Evolutionary conservation across 768 basidiomycete species (phyloP).

Genomic region (Mycena galericulata): DNA sequence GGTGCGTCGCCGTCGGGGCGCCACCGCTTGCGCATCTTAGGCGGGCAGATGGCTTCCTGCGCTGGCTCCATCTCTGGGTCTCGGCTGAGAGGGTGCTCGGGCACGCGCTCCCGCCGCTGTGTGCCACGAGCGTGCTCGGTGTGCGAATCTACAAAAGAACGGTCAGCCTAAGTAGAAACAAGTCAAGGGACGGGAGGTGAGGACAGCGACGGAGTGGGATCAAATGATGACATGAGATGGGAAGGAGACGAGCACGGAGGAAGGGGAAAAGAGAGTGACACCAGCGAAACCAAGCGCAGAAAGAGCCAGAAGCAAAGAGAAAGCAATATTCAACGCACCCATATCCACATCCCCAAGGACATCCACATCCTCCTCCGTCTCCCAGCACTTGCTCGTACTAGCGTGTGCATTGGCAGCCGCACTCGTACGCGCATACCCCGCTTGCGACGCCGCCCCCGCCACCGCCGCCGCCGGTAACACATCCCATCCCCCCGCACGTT

Average conservation of each 20-base stretch:
- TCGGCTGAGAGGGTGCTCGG: not conserved
- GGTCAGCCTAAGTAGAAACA: too few relatives aligned
- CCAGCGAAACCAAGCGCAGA: not conserved
- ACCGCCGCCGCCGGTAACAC: not conserved
- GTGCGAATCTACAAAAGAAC: not conserved
- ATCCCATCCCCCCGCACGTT: slow-evolving; percentile 21
- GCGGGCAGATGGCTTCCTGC: slow-evolving; percentile 1
- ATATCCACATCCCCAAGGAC: not conserved
- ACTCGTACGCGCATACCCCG: too few relatives aligned
- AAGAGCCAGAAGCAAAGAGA: not conserved
- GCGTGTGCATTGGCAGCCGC: too few relatives aligned
- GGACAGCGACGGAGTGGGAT: not conserved
- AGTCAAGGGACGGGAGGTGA: too few relatives aligned
- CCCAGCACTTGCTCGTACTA: slow-evolving; percentile 24
- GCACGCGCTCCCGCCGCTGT: too few relatives aligned
- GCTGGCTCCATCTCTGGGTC: not conserved
- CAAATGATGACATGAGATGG: not conserved
- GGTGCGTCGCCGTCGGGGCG: not conserved
- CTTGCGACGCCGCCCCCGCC: not conserved
- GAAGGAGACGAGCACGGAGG: not conserved
- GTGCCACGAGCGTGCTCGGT: too few relatives aligned
- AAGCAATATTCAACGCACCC: not conserved
- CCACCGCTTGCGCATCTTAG: slow-evolving; percentile 32
- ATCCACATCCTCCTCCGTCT: slow-evolving; percentile 37
- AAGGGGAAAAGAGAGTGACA: not conserved